These are phyloP conservation scores for Schizophyllum commune DNA, from an alignment of 1,284 basidiomycete genomes.

Conservation along the genomic window DNA sequence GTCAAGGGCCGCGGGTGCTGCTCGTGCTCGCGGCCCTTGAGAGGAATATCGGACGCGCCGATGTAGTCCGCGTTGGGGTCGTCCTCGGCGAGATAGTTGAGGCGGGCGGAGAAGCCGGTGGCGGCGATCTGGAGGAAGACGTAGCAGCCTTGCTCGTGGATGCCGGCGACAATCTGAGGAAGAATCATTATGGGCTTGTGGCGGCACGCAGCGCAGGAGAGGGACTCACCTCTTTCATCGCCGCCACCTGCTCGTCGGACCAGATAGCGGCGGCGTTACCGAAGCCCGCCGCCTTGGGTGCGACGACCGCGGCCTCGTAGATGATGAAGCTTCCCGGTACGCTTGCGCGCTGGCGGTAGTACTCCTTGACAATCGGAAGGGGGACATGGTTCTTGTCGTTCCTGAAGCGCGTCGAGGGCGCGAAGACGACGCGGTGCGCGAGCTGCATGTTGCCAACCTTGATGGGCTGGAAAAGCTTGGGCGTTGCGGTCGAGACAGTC, in stretches of 20 bases:
- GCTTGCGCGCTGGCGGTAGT: neutral
- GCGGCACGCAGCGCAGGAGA: too few species aligned
- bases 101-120: neutral
- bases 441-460: slow-evolving; percentile 15
- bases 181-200: neutral
- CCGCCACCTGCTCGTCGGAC: slow-evolving; percentile 4
- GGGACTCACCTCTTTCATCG: slow-evolving; percentile 2
- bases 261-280: slow-evolving; percentile 4
- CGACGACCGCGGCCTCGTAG: neutral
- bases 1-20: neutral
- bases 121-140: slow-evolving; percentile 9
- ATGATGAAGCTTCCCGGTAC: neutral
- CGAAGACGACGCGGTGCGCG: slow-evolving; percentile 19
- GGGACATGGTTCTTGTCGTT: neutral
- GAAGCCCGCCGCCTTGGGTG: neutral
- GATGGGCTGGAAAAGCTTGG: slow-evolving; percentile 19
- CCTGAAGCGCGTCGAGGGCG: slow-evolving; percentile 18
- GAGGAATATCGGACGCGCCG: neutral
- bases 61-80: neutral
- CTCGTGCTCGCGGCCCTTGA: slow-evolving; percentile 7
- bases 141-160: slow-evolving; percentile 2
- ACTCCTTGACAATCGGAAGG: neutral
- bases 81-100: neutral
- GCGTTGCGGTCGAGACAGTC: neutral
- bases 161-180: neutral